Evolutionary conservation across 164 flowering plant species (phyloP), one percentile per base, ranked within the genome.

Genomic region (Chimonanthus salicifolius): DNA sequence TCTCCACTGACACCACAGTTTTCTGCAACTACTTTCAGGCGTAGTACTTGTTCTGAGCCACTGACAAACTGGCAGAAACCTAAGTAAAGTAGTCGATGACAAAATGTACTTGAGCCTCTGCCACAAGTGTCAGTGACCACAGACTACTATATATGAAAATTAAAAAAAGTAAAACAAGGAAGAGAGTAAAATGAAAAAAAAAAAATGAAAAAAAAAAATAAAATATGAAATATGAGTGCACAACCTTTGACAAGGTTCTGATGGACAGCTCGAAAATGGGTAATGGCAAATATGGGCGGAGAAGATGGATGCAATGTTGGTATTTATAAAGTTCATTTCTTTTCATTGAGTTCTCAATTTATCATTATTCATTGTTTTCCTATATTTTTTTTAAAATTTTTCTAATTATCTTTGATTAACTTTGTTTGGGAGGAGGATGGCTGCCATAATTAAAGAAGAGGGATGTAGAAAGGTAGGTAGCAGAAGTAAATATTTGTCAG

Each of bases 1-100:
- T 72, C 54, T 82, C 83, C 79, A 88, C 90, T 82, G 88, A 83
- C 87, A 88, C 83, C 20, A 87, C 75, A 11, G 85, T 83, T 87
- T 83, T 87, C 92, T 88, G 90, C 84, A 84, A 75, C 76, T 81
- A 47, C 20, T 70, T 76, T 66, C 78, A 81, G 83, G 51, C 70
- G 69, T 10, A 70, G 78, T 80, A 71, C 75, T 75, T 67, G 13
- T 21, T 69, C 20, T 72, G 50, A 58, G 51, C 58, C 8, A 63
- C 33, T 1, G 71, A 33, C 64, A 50, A 54, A 46, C 33, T 75
- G 7, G 67, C 9, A 47, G 77, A 4, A 63, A 2, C 43, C 62
- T 65, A 60, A 46, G 72, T 6, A 67, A 49, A 64, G 66, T 50
- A 68, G 33, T 11, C 47, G 67, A 74, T 47, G 45, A 15, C n/a